These are phyloP conservation scores for Crithidia acanthocephali DNA, from an alignment of 208 protist genomes.

Conservation along the genomic window DNA sequence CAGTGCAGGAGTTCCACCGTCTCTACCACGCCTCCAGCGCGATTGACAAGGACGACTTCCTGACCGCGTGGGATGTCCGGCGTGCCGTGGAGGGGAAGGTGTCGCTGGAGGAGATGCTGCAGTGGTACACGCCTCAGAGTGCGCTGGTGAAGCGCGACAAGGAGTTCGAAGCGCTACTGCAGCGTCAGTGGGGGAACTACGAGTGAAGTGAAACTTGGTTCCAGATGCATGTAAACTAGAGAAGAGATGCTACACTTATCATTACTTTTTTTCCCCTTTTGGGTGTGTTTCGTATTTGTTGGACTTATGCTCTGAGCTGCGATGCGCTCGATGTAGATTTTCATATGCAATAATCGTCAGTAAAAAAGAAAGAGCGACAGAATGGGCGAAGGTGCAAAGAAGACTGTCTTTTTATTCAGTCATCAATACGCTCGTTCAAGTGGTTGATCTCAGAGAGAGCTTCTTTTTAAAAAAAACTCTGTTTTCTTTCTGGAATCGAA, in stretches of 20 bases:
- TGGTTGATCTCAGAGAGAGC: too few relatives aligned
- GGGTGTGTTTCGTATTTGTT: not conserved
- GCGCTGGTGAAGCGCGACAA: constrained; percentile 54
- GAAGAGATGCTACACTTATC: too few relatives aligned
- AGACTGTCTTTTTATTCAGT: too few relatives aligned
- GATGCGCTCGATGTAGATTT: too few relatives aligned
- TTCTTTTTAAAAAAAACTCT: too few relatives aligned
- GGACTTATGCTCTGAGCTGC: not conserved
- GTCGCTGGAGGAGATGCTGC: constrained; percentile 55
- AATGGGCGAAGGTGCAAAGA: too few relatives aligned
- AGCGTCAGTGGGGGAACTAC: constrained; percentile 63
- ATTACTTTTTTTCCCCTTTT: too few relatives aligned
- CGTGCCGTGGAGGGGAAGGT: constrained; percentile 49
- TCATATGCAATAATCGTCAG: too few relatives aligned
- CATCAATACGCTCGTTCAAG: too few relatives aligned
- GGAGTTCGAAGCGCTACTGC: constrained; percentile 66
- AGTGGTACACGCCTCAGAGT: constrained; percentile 82
- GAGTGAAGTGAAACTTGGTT: not conserved
- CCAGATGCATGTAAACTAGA: not conserved
- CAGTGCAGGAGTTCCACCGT: constrained; percentile 69
- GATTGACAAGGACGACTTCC: constrained; percentile 75
- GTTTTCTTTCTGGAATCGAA: too few relatives aligned
- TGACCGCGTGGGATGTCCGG: constrained; percentile 83
- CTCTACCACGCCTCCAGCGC: constrained; percentile 57
- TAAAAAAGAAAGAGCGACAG: too few relatives aligned